Conservation (phyloP, 2,329 filamentous ascomycete species). For the Aspergillaceae sp. region DNA sequence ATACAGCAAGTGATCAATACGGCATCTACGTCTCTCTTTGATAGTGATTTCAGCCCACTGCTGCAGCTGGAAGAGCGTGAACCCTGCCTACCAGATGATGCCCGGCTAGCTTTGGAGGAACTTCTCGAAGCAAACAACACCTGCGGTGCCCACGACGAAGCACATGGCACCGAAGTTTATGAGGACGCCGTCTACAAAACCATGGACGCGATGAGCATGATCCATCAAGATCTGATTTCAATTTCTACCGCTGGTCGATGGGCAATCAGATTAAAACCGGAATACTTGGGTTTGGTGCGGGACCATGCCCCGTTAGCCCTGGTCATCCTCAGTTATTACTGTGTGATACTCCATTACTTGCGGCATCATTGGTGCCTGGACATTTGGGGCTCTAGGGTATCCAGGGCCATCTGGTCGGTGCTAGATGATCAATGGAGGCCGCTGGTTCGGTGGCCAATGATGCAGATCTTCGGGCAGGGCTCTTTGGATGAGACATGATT, state of each 20-base stretch:
- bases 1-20: conserved; percentile 25
- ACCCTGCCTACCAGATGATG: conserved; percentile 14
- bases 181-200: conserved; percentile 18
- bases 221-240: conserved; percentile 39
- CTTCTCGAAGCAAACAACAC: conserved; percentile 21
- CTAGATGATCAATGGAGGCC: conserved; percentile 25
- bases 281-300: conserved; percentile 29
- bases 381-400: conserved; percentile 57
- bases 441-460: conserved; percentile 23
- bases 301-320: conserved; percentile 35
- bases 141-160: conserved; percentile 11
- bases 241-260: conserved; percentile 39
- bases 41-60: conserved; percentile 21
- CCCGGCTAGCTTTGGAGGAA: conserved; percentile 10
- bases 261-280: conserved; percentile 27
- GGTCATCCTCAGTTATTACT: conserved; percentile 55
- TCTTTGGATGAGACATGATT: conserved; percentile 7
- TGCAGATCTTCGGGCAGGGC: conserved; percentile 19
- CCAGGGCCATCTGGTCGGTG: conserved; percentile 48
- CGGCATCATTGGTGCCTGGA: conserved; percentile 58
- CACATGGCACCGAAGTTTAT: conserved; percentile 19
- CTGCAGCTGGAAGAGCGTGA: conserved; percentile 16
- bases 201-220: conserved; percentile 18
- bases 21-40: conserved; percentile 15
- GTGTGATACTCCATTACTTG: conserved; percentile 51